Evolutionary conservation across 163 green algal genomes (phyloP), one percentile per base, ranked within the genome.

Genomic region (Scenedesmus sp.): DNA sequence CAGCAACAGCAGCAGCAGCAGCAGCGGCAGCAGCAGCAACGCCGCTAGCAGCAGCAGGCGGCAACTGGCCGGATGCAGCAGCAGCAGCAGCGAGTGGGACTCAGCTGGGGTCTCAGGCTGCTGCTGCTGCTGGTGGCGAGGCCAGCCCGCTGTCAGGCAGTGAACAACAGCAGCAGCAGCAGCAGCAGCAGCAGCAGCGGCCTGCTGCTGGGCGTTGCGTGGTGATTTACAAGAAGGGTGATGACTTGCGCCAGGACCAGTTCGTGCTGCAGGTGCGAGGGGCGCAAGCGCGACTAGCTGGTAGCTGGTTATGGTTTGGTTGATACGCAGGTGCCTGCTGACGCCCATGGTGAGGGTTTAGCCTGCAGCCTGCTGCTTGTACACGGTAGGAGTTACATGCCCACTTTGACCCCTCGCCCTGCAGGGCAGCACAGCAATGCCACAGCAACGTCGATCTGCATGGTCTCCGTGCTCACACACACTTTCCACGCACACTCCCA

Each of bases 141-240:
- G 12, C 6, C 2, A 59, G 76, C 76, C 76, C 46, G 6, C 79
- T 86, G 81, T 59, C 54, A 18, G 60, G 64, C 64, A 90, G 86
- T 20, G 60, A 79, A 7, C 67, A 46, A 2, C 67, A 79, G 67
- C 67, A 79, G 67, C 67, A 46, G 87, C 86, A 85, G 86, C 66
- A 84, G 86, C 55, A 54, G 46, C 86, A 76, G 87, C 87, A 76
- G 46, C 56, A 82, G 60, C 85, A 60, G 20, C 46, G 9, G 20
- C 9, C 74, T 18, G 64, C 79, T 59, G 89, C 83, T n/a, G 86
- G 87, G 54, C 83, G 87, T 2, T 91, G 77, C 62, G 83, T 93
- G 57, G 91, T 99, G 34, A 99, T 99, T 74, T 99, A 99, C 96
- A 99, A 99, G 94, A 97, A 97, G 82, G 98, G 98, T 0, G 98